Percentiles rank a stretch among this genome's conserved stretches.
phyloP scores from a whole-genome alignment of 495 filamentous ascomycete genomes.

The Podospora pseudoanserina region DNA sequence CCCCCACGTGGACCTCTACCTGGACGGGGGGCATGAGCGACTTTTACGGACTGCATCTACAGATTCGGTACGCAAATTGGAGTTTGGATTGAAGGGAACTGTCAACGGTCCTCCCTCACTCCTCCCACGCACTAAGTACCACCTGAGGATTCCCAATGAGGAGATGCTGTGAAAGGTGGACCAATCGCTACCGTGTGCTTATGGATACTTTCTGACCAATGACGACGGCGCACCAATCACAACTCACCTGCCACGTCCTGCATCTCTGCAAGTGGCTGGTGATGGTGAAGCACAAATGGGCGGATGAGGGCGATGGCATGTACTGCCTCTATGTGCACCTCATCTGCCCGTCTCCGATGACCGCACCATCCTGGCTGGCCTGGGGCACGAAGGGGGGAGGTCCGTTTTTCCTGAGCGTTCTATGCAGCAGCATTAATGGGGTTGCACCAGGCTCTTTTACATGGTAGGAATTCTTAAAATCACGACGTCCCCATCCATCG shows the following conservation, averaged over 20 bases:
- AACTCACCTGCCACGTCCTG: conserved; percentile 4
- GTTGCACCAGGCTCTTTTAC: not conserved
- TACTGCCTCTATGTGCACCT: not conserved
- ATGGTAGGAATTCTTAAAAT: not conserved
- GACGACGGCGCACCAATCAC: not conserved
- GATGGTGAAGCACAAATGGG: not conserved
- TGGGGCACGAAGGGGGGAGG: not conserved
- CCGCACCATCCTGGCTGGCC: not conserved
- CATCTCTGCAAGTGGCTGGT: conserved; percentile 3
- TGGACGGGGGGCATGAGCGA: not conserved
- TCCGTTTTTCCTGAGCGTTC: not conserved
- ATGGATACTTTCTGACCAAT: not conserved
- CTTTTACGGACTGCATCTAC: not conserved
- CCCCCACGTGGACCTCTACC: conserved; percentile 1
- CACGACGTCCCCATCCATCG: not conserved
- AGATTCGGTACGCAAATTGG: not conserved
- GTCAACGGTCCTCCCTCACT: not conserved
- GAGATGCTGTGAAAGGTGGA: not conserved
- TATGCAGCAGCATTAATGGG: not conserved
- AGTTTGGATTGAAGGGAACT: not conserved
- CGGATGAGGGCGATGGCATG: conserved; percentile 4
- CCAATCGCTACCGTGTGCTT: not conserved
- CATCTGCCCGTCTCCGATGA: conserved; percentile 3
- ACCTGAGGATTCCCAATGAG: not conserved
- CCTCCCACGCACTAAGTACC: not conserved